Base-by-base conservation (phyloP, 805 yeast genomes). In the Pachysolen tannophilus region DNA sequence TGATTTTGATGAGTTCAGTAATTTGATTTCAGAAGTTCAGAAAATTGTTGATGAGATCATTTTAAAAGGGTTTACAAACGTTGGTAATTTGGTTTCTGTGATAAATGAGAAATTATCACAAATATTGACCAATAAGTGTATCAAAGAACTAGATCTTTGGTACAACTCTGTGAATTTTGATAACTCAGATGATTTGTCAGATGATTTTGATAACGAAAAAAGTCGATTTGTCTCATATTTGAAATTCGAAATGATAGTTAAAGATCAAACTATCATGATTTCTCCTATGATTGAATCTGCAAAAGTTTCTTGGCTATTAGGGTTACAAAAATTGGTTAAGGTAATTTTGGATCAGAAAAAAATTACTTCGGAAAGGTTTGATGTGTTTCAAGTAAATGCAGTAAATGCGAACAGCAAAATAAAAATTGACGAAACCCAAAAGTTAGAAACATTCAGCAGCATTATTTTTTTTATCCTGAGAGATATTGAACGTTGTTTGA, bases 241-340 rank as follows among this genome's bases (percentile, higher is more conserved):
- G 38, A 45, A 21, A 3, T 77, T 68, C 43, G 49, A 46, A 2
- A 49, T 75, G 3, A 25, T 52, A 1, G 53, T 67, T 17, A 58
- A 57, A 24, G 61, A 66, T 30, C 59, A 58, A 21, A 39, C 51
- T 0, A 54, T 76, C 20, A 34, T 38, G 3, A 44, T 72, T 3
- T 19, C 40, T 0, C 81, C 82, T 0, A 48, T 65, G 0, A 42
- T 75, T 0, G 64, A 58, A 23, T 15, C 28, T 0, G 46, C 72
- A 0, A 69, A 69, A 34, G 42, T 44, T 14, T 3, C 32, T 1
- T 56, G 60, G 40, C 44, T 62, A 10, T 13, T 14, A 3, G 11
- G 21, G 2, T 30, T 60, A 8, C 63, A 63, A 27, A 40, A 42
- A 0, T 32, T 41, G n/a, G 38, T 53, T 1, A 7, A 26, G 1